Percentiles rank a stretch among this genome's conserved stretches.
Conservation (phyloP, 2,329 filamentous ascomycete genomes). For the Stagonosporopsis cucurbitacearum region DNA sequence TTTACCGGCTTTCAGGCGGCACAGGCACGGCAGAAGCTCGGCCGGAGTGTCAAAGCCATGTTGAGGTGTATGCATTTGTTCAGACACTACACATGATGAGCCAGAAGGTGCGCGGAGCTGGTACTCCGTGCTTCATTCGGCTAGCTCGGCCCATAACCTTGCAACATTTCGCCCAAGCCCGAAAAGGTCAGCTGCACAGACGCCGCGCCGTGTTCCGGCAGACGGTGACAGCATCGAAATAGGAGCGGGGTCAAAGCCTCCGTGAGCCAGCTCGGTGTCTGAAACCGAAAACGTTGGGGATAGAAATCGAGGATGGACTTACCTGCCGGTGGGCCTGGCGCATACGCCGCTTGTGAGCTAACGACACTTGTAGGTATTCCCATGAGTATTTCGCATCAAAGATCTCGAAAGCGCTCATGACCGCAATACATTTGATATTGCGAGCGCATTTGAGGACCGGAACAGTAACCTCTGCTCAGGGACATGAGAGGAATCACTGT, state of each 20-base stretch:
- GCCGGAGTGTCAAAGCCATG: slow-evolving; percentile 5
- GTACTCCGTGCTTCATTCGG: slow-evolving; percentile 1
- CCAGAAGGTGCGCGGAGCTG: slow-evolving; percentile 7
- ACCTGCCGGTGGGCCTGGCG: slow-evolving; percentile 8
- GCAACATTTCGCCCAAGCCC: slow-evolving; percentile 3
- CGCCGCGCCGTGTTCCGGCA: background rate
- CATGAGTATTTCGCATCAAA: background rate
- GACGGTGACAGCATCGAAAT: slow-evolving; percentile 5
- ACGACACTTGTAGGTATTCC: background rate
- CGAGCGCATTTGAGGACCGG: background rate
- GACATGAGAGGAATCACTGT: background rate
- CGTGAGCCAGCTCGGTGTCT: slow-evolving; percentile 8
- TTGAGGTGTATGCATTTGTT: slow-evolving; percentile 11
- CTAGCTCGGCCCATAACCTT: background rate
- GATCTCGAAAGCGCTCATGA: background rate
- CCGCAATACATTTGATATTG: background rate
- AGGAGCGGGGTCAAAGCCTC: slow-evolving; percentile 11
- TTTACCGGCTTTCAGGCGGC: slow-evolving; percentile 12
- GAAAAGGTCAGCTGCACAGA: slow-evolving; percentile 1
- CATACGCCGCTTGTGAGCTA: background rate
- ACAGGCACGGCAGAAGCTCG: slow-evolving; percentile 11
- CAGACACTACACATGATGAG: background rate
- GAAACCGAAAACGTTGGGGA: slow-evolving; percentile 4
- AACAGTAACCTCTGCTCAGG: background rate
- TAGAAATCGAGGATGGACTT: background rate